Conservation (phyloP, 352 stramenopile species). For the Globisporangium canariense region DNA sequence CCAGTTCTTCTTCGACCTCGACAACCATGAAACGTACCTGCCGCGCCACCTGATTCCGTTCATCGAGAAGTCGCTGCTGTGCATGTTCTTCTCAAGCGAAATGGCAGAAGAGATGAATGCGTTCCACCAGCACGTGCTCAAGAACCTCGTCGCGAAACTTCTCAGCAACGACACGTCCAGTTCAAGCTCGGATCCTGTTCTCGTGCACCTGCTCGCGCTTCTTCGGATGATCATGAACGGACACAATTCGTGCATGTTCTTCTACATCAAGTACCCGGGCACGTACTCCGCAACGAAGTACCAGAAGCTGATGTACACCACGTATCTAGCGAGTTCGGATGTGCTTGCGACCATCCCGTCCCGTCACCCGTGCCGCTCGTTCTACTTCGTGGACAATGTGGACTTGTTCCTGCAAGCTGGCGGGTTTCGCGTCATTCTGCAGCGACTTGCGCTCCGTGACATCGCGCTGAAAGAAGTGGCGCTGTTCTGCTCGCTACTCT, state of each 20-base stretch:
- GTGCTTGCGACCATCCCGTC: slow-evolving; percentile 47
- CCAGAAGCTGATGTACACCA: slow-evolving; percentile 70
- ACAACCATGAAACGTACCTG: slow-evolving; percentile 50
- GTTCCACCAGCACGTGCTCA: slow-evolving; percentile 79
- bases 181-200: slow-evolving; percentile 17
- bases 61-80: slow-evolving; percentile 73
- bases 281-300: slow-evolving; percentile 54
- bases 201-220: slow-evolving; percentile 55
- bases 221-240: slow-evolving; percentile 78
- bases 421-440: slow-evolving; percentile 69
- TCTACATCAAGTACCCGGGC: slow-evolving; percentile 81
- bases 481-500: slow-evolving; percentile 65
- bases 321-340: slow-evolving; percentile 64
- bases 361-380: slow-evolving; percentile 69
- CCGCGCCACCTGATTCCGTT: slow-evolving; percentile 56
- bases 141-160: slow-evolving; percentile 71
- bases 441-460: slow-evolving; percentile 43
- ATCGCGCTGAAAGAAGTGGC: slow-evolving; percentile 57
- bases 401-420: slow-evolving; percentile 83
- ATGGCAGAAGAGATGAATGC: slow-evolving; percentile 71
- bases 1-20: slow-evolving; percentile 58
- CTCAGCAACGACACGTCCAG: slow-evolving; percentile 33
- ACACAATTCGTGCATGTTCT: slow-evolving; percentile 75
- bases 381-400: slow-evolving; percentile 83
- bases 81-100: slow-evolving; percentile 63